Base-by-base conservation (phyloP, 2,329 filamentous ascomycete species). In the Bipolaris bicolor region DNA sequence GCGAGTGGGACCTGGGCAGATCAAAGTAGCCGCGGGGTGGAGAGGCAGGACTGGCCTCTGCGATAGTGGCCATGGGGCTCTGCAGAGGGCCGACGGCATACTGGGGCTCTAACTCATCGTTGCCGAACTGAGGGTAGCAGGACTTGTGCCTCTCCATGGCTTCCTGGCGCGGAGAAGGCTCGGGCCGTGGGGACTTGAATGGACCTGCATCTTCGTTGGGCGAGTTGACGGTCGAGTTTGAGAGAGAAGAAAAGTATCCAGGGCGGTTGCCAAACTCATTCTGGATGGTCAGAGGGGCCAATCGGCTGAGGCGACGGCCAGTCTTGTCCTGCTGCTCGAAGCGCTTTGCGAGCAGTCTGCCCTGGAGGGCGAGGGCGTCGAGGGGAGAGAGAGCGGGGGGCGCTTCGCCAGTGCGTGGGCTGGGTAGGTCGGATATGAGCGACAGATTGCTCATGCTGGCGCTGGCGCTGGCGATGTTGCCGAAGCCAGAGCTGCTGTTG, bases 301-400 rank as follows among this genome's bases (percentile, higher is more conserved):
- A 80, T 40, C 94, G 86, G 78, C 93, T 97, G 78, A 97, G 85
- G 56, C 93, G 86, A 63, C 88, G 87, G 48, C 91, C 92, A 61
- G 86, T 85, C 71, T 86, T 88, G 58, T 78, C 77, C 70, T 86
- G 85, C 62, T 95, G 89, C 75, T 97, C 89, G 60, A 99, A 86
- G 77, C 96, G 90, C 78, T 87, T 90, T 37, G 92, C 92, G 49
- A 99, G 84, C 67, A 96, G 80, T 56, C 94, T 89, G 68, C 93
- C 96, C 73, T 98, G 94, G 61, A 94, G 84, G 20, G 94, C 94
- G 74, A 99, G 96, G 46, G 94, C 94, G 82, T 99, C 95, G 63
- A 99, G 85, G 10, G 95, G 95, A 7, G 95, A 98, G 55, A 98
- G 83, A 50, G 95, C 90, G 5, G 95, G 95, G 18, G 95, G 94